Evolutionary conservation across 176 grass and related monocot genomes (phyloP).

Genomic region (Carex littledalei): DNA sequence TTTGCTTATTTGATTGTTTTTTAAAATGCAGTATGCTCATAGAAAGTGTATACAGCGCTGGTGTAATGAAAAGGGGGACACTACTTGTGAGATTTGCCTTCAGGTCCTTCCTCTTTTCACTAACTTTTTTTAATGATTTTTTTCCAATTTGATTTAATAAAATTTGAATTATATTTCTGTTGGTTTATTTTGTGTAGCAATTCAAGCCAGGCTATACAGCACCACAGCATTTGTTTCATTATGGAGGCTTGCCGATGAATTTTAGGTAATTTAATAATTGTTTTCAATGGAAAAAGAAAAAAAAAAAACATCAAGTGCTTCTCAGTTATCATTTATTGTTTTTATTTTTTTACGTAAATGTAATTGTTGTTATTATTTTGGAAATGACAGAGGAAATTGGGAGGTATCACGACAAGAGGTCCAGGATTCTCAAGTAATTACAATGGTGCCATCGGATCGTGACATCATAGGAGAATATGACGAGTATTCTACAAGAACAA

Average conservation of each 20-base stretch:
- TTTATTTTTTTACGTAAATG: background rate
- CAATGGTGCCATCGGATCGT: constrained; percentile 64
- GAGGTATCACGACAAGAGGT: constrained; percentile 53
- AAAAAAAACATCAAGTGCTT: no score
- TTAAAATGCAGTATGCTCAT: constrained; percentile 61
- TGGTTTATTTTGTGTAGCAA: constrained; percentile 43
- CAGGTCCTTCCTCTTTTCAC: constrained; percentile 43
- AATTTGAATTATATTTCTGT: constrained; percentile 17
- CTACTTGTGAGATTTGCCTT: constrained; percentile 83
- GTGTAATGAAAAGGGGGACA: constrained; percentile 96
- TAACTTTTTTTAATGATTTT: background rate
- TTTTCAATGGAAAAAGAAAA: no score
- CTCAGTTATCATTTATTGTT: background rate
- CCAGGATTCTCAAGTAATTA: constrained; percentile 64
- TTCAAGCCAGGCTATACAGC: constrained; percentile 85
- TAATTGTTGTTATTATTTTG: constrained; percentile 17
- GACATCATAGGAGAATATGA: constrained; percentile 37
- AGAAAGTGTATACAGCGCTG: constrained; percentile 84
- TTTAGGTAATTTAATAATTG: constrained; percentile 52
- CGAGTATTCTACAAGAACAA: constrained; percentile 44
- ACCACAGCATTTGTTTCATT: constrained; percentile 74
- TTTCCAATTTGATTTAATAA: background rate
- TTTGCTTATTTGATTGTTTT: background rate
- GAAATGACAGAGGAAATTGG: constrained; percentile 61
- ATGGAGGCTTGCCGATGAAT: constrained; percentile 82